Evolutionary conservation across 2,329 filamentous ascomycete genomes (phyloP).

Genomic region (Penicillium decumbens): DNA sequence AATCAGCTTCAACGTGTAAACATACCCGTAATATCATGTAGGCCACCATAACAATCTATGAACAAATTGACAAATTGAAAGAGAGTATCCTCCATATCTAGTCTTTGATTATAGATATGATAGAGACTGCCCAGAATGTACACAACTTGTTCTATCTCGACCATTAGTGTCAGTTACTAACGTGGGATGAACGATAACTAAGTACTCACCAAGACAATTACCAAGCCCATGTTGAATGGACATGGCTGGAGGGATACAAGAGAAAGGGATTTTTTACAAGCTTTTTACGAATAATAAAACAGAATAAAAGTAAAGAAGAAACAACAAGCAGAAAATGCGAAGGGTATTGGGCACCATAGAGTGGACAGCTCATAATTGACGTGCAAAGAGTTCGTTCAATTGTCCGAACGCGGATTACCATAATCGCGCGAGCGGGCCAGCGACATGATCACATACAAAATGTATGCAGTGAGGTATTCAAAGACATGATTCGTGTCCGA

Average conservation of each 20-base stretch:
- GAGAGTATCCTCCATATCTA: neutral
- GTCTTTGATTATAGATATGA: neutral
- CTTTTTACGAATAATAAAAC: neutral
- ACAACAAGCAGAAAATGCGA: neutral
- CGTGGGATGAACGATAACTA: neutral
- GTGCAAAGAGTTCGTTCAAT: neutral
- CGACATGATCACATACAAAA: conserved; percentile 6
- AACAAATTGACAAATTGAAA: neutral
- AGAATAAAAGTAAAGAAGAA: neutral
- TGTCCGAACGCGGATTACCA: neutral
- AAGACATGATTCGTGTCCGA: neutral
- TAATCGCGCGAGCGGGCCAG: conserved; percentile 1
- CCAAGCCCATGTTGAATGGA: neutral
- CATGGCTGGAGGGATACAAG: neutral
- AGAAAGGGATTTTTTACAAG: neutral
- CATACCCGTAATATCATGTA: neutral
- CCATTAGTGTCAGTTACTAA: neutral
- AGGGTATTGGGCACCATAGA: neutral
- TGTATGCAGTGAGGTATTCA: conserved; percentile 4
- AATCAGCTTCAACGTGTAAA: neutral
- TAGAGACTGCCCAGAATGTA: conserved; percentile 1
- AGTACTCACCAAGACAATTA: neutral
- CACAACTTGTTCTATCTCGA: neutral
- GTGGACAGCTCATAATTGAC: neutral
- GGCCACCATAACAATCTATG: neutral